phyloP scores from a whole-genome alignment of 345 rosid species.

The Carallia brachiata region DNA sequence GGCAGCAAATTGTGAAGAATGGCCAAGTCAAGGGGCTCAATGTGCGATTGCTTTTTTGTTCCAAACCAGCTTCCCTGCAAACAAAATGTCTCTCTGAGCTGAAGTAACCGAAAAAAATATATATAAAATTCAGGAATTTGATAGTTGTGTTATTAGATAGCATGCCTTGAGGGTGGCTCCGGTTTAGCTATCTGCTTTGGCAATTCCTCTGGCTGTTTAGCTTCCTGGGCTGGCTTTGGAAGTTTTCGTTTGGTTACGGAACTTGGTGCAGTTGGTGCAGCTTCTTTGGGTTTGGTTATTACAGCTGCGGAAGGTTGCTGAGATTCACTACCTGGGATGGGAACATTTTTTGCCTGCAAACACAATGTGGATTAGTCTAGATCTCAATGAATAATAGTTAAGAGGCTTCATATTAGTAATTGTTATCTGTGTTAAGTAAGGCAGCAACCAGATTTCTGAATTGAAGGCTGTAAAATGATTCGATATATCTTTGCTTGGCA shows the following conservation, averaged over 20 bases:
- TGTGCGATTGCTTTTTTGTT: not conserved
- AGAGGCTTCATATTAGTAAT: not conserved
- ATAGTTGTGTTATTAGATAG: not conserved
- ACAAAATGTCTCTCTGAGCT: not conserved
- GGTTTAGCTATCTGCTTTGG: not conserved
- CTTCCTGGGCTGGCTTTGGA: conserved; percentile 3
- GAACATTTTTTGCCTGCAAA: conserved; percentile 53
- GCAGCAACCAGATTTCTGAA: conserved; percentile 59
- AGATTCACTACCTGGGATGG: conserved; percentile 44
- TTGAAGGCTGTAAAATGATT: conserved; percentile 65
- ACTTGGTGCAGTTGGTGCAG: conserved; percentile 18
- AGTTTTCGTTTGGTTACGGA: conserved; percentile 14
- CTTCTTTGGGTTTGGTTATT: conserved; percentile 12
- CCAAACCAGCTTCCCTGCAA: conserved; percentile 19
- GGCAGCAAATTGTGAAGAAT: too few species aligned
- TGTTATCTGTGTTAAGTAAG: conserved; percentile 9
- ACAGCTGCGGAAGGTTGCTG: conserved; percentile 8
- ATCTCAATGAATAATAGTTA: not conserved
- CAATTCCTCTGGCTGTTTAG: conserved; percentile 8
- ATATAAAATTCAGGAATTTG: not conserved
- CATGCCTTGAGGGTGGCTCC: conserved; percentile 15
- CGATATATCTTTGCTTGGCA: conserved; percentile 72
- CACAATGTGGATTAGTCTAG: not conserved
- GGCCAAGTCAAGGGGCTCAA: conserved; percentile 1
- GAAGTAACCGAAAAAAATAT: not conserved